phyloP scores from a whole-genome alignment of 2,329 filamentous ascomycete genomes.

The Cephalotrichum gorgonifer region DNA sequence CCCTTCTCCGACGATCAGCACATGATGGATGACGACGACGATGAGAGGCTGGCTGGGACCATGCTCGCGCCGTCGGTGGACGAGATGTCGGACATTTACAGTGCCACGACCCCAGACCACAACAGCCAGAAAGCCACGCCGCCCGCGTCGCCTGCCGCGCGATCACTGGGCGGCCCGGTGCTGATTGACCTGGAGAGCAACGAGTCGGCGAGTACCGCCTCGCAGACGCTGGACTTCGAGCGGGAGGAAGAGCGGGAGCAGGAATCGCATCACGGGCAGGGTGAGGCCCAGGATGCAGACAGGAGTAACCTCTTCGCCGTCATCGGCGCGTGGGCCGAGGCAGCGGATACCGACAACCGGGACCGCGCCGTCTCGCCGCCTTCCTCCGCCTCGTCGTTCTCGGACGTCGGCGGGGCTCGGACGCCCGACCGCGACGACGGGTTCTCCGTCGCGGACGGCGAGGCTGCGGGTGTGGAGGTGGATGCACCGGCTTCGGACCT shows the following conservation, averaged over 20 bases:
- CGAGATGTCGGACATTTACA: constrained; percentile 47
- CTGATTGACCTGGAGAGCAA: constrained; percentile 21
- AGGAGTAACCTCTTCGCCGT: constrained; percentile 7
- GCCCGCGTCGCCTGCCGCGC: constrained; percentile 8
- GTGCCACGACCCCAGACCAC: constrained; percentile 36
- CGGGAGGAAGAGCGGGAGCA: background rate
- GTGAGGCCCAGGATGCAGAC: constrained; percentile 8
- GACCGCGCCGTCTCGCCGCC: background rate
- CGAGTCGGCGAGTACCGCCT: constrained; percentile 7
- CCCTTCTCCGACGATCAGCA: constrained; percentile 49
- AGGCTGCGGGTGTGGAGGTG: background rate
- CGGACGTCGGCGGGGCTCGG: background rate
- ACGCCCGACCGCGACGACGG: background rate
- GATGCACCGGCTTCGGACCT: background rate
- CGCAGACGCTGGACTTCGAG: constrained; percentile 7
- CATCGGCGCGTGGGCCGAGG: constrained; percentile 10
- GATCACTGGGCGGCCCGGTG: constrained; percentile 11
- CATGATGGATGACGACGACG: constrained; percentile 30
- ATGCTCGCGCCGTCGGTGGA: constrained; percentile 29
- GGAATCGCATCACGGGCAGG: background rate
- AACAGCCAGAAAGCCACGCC: constrained; percentile 14
- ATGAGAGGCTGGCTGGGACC: constrained; percentile 20
- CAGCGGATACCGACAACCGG: background rate
- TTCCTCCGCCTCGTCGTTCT: background rate
- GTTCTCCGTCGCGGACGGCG: background rate